Base-by-base conservation (phyloP, 2,329 filamentous ascomycete species). In the Mariannaea elegans region DNA sequence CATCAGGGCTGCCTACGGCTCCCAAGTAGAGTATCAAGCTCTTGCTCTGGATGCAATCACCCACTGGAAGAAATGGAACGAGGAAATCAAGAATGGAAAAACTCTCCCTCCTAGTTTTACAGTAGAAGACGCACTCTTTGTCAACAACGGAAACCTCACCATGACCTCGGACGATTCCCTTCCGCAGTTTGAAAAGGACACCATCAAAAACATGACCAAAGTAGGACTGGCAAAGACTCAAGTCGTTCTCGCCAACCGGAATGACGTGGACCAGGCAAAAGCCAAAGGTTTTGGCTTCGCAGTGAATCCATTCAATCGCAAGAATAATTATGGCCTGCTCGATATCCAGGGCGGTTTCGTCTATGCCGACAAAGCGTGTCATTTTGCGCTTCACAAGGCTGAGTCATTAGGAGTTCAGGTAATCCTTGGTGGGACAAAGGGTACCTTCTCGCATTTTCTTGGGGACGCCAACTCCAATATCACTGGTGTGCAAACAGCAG, bases 341-440 rank as follows among this genome's bases (percentile, higher is more conserved):
- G 82, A 84, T 58, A 78, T 75, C 2, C 77, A 75, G 0, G 82
- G 79, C 9, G 82, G 82, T 2, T 75, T 80, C 24, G 76, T 75
- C 0, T 64, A 76, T 9, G 81, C 81, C 0, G 78, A 81, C 59
- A 81, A 79, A 47, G 79, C 80, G 0, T 84, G 81, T 51, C 71
- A 71, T 0, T 80, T 77, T 53, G 80, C 78, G 0, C 72, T 82
- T 1, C 73, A 82, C 66, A 77, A 80, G 24, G 79, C 79, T 0
- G 65, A 67, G n/a, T 59, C 50, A 4, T 68, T 76, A 1, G 81
- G 81, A 0, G 81, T 80, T 0, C 72, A 73, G 27, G 75, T 81
- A 34, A 60, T 82, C 2, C 72, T 84, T 0, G 76, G 73, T 5
- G 39, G 63, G 0, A 19, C 53, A 3, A 62, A 62, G 8, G 78